Evolutionary conservation across 2,329 filamentous ascomycete species (phyloP), one percentile per base, ranked within the genome.

Genomic region (Claviceps humidiphila): DNA sequence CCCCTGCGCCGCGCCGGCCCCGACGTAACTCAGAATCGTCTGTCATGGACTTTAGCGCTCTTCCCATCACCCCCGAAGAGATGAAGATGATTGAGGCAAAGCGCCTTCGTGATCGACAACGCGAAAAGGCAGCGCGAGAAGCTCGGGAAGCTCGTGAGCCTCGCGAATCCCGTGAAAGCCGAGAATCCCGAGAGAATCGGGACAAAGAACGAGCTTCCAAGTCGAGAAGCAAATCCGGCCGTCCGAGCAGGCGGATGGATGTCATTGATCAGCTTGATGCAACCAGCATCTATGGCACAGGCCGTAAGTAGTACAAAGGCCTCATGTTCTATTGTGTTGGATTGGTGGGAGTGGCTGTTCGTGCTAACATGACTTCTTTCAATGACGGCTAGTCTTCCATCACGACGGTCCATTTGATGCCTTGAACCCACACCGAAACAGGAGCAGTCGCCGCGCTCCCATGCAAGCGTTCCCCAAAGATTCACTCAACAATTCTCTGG

Each of bases 361-460:
- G 9, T 34, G 30, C 30, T 34, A 34, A 34, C 4, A 43, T 24
- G 17, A 43, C 11, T 20, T 43, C 13, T 43, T 43, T 7, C 9
- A 11, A 34, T 11, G 6, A 43, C 37, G 51, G 44, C 8, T 61
- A 95, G 89, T 95, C 59, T 95, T 97, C 70, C 93, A 98, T 63
- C 93, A 98, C 64, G 93, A 97, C 63, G 93, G 93, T 1, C 93
- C 93, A 4, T 98, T 96, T 62, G 93, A 98, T 68, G 93, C 93
- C 20, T 87, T 93, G 66, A 95, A 95, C 67, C 89, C 93, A 4
- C 87, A 95, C 66, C 87, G 93, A 58, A 98, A 97, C 68, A 83
- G 87, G 53, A 86, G 87, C 63, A 83, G 85, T 62, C 81, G 84
- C 55, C 82, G 86, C 51, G 89, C 93, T 6, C 93, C 93, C 0